These are phyloP conservation scores for Cutaneotrichosporon cavernicola DNA, from an alignment of 1,284 basidiomycete species.

Conservation along the genomic window DNA sequence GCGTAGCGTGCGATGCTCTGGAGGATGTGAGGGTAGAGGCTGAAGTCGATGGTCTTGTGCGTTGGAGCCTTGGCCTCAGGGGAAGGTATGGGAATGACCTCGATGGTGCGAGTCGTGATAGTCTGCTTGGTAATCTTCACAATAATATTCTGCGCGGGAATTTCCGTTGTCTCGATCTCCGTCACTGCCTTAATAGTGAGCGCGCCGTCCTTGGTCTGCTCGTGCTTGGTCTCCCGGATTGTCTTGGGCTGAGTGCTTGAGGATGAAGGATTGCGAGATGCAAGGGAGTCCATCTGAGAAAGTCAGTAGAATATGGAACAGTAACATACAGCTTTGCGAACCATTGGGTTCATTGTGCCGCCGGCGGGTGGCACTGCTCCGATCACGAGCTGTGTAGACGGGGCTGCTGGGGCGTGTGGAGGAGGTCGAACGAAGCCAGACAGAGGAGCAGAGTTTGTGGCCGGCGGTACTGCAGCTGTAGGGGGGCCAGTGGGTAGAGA, in stretches of 20 bases:
- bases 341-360: too few species aligned
- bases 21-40: background rate
- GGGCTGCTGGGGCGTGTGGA: too few species aligned
- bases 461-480: too few species aligned
- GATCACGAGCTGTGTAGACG: too few species aligned
- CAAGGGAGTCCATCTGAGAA: background rate
- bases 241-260: background rate
- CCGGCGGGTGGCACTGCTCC: too few species aligned
- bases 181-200: background rate
- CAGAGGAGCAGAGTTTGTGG: too few species aligned
- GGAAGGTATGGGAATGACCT: background rate
- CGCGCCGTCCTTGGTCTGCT: background rate
- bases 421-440: too few species aligned
- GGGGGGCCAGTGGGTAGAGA: too few species aligned
- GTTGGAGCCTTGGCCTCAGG: background rate
- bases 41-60: background rate
- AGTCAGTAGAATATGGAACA: background rate
- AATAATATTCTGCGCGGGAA: background rate
- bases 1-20: background rate
- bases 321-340: too few species aligned
- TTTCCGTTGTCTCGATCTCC: background rate
- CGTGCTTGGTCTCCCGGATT: background rate
- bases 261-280: background rate
- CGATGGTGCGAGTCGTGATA: background rate
- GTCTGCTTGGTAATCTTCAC: background rate